Conservation (phyloP, 306 rosid species). For the Sindora glabra region DNA sequence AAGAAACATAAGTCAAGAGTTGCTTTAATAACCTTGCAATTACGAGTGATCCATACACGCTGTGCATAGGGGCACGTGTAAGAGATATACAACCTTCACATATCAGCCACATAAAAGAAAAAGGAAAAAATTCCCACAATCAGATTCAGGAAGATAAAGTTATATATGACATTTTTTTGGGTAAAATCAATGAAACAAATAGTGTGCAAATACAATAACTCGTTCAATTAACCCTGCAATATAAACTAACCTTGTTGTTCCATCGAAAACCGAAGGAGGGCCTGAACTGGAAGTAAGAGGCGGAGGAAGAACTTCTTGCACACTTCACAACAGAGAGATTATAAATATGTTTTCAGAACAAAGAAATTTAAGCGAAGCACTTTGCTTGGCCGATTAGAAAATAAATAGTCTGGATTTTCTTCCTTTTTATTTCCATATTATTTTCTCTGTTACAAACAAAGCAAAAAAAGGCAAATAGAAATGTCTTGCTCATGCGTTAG, state of each 20-base stretch:
- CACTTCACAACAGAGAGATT: constrained; percentile 6
- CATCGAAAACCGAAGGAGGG: constrained; percentile 78
- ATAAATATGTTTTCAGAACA: background rate
- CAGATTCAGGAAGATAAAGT: constrained; percentile 6
- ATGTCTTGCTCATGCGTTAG: background rate
- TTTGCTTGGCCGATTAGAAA: background rate
- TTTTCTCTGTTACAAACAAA: background rate
- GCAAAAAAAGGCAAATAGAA: no score
- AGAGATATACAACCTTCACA: constrained; percentile 76
- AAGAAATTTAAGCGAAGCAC: background rate
- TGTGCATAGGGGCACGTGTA: constrained; percentile 83
- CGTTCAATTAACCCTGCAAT: no score
- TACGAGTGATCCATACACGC: constrained; percentile 80
- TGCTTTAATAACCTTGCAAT: constrained; percentile 69
- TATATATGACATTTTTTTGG: background rate
- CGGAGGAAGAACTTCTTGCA: constrained; percentile 50
- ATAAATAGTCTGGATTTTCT: background rate
- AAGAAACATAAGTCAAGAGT: no score
- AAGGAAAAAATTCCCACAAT: background rate
- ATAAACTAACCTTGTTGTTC: constrained; percentile 60
- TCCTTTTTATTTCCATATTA: no score
- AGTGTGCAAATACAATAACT: background rate
- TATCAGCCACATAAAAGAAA: constrained; percentile 5
- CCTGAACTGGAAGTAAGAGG: constrained; percentile 57
- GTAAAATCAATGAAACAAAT: background rate